Evolutionary conservation across 345 rosid genomes (phyloP).

Genomic region (Eutrema yunnanense): DNA sequence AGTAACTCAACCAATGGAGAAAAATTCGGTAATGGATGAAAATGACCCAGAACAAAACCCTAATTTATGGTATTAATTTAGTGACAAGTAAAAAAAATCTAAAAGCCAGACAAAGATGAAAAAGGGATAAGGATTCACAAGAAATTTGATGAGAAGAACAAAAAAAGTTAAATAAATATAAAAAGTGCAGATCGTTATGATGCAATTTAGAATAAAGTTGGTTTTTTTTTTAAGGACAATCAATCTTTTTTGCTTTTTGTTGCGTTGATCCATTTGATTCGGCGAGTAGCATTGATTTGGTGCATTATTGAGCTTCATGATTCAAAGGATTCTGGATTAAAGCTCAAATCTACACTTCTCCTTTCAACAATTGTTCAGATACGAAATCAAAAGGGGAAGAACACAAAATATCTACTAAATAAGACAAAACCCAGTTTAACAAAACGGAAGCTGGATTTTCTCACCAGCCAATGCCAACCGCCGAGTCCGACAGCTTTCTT

Average conservation of each 20-base stretch:
- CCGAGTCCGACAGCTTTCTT: constrained; percentile 97
- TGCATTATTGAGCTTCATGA: constrained; percentile 12
- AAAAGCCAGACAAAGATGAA: constrained; percentile 26
- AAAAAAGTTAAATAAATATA: background rate
- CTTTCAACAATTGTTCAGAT: background rate
- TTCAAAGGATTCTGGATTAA: background rate
- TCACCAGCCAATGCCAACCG: constrained; percentile 99
- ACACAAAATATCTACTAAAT: background rate
- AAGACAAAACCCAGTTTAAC: background rate
- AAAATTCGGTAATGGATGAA: constrained; percentile 13
- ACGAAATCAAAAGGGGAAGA: background rate
- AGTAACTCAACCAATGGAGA: background rate
- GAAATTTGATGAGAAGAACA: background rate
- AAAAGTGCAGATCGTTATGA: constrained; percentile 26
- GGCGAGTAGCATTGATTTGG: background rate
- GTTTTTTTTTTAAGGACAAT: constrained; percentile 5
- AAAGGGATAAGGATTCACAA: constrained; percentile 16
- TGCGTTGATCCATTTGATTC: background rate
- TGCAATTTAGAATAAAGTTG: constrained; percentile 9
- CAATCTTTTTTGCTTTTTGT: constrained; percentile 1
- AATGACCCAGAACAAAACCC: constrained; percentile 24
- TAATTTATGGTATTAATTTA: background rate
- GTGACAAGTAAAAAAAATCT: constrained; percentile 30
- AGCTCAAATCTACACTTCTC: background rate
- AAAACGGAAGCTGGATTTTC: background rate